Base-by-base conservation (phyloP, 148 eudicot genomes). In the Chenopodium suecicum region DNA sequence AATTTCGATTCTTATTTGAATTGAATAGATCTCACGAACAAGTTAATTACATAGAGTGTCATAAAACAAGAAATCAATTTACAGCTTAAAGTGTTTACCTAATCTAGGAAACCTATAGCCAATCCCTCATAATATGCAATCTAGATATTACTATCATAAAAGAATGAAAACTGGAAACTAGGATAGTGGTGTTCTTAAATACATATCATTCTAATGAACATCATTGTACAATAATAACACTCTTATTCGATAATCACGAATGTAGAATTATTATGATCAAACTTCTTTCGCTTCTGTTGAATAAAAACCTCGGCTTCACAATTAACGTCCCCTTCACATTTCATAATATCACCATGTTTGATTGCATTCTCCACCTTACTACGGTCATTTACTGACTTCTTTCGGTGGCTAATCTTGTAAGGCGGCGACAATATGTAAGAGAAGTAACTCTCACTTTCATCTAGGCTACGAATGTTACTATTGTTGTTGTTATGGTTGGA, bases 231-330 rank as follows among this genome's bases (percentile, higher is more conserved):
- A 58, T 3, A 19, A 58, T 58, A 20, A 19, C 63, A 19, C 63
- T 58, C 20, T 58, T 58, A 58, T 17, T 58, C 63, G 22, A 58
- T 58, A 17, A 58, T 58, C 19, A 58, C 5, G 7, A 19, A 20
- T 7, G 48, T 50, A 48, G 32, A 34, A 73, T 70, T 58, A 71
- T 56, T 76, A 77, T 23, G 82, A 31, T 73, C 50, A 2, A 83
- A 77, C 62, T 78, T 67, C 78, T 58, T 67, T 23, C 73, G 85
- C 44, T 66, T 83, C 63, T 68, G 46, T 25, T 68, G n/a, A 25
- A 83, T 79, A 78, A 78, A 83, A 29, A 73, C 68, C 68, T 83
- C 85, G 4, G 85, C 85, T 22, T 83, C 85, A 22, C 85, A 83
- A 66, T 83, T 14, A 9, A 83, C 29, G 14, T 83, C 82, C 1